Conservation (phyloP, 139 green algal species). For the Asterochloris sp. region DNA sequence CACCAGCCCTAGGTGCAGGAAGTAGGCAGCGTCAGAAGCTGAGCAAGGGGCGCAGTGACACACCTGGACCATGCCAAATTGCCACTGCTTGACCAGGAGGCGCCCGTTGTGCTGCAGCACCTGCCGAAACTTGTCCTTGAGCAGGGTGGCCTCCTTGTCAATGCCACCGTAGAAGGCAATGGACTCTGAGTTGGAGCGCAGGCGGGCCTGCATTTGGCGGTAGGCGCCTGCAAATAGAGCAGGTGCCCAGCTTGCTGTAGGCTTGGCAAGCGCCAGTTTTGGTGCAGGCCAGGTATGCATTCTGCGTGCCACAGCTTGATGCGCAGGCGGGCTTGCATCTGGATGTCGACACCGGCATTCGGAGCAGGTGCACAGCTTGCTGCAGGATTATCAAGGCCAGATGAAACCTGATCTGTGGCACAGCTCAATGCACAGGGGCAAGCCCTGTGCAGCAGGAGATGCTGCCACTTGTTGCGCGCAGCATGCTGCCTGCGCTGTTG, state of each 20-base stretch:
- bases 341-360: no score
- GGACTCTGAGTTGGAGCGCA: conserved; percentile 49
- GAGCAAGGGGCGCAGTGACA: background rate
- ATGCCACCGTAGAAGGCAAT: conserved; percentile 60
- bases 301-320: no score
- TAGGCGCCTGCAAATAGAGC: conserved; percentile 25
- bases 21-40: background rate
- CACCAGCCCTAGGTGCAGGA: background rate
- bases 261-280: no score
- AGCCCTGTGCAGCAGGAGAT: no score
- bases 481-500: no score
- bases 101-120: conserved; percentile 32
- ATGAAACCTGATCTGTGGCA: no score
- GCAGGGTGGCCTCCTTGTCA: conserved; percentile 37
- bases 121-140: conserved; percentile 34
- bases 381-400: no score
- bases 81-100: conserved; percentile 60
- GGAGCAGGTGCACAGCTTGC: no score
- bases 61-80: conserved; percentile 64
- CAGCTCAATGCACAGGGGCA: no score
- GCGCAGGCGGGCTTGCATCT: no score
- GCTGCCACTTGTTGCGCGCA: no score
- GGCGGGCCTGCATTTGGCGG: conserved; percentile 43
- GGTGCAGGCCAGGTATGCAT: no score
- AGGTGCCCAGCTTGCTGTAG: background rate